These are phyloP conservation scores for Hanseniaspora jakobsenii DNA, from an alignment of 805 yeast genomes.

Conservation along the genomic window DNA sequence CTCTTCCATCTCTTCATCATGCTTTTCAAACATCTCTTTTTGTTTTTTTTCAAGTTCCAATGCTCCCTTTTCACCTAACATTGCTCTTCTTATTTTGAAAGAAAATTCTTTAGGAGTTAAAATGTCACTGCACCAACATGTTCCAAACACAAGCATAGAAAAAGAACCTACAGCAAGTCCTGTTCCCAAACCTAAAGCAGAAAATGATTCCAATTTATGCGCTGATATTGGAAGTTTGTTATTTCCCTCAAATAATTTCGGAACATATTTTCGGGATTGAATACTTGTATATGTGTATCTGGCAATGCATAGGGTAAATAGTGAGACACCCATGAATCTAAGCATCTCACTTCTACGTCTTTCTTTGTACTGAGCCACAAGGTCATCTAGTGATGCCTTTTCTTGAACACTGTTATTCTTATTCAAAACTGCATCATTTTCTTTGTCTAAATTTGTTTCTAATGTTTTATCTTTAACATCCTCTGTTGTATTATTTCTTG, in stretches of 20 bases:
- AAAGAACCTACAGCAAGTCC: conserved; percentile 59
- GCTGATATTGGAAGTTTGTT: conserved; percentile 77
- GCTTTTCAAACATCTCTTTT: conserved; percentile 3
- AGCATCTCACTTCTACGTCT: conserved; percentile 64
- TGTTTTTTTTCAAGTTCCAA: conserved; percentile 22
- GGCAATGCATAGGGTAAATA: conserved; percentile 58
- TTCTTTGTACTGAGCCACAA: conserved; percentile 38
- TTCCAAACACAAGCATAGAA: conserved; percentile 60
- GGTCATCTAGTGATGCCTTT: conserved; percentile 7
- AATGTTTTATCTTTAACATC: too few relatives aligned
- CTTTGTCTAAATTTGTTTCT: too few relatives aligned
- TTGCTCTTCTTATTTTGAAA: conserved; percentile 43
- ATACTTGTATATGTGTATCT: conserved; percentile 68
- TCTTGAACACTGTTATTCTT: too few relatives aligned
- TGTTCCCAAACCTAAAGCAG: conserved; percentile 74
- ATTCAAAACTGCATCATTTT: neutral
- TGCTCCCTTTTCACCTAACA: conserved; percentile 51
- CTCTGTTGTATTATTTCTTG: too few relatives aligned
- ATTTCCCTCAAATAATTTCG: conserved; percentile 70
- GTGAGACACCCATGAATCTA: conserved; percentile 58
- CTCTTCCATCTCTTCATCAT: conserved; percentile 7
- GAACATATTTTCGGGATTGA: conserved; percentile 56
- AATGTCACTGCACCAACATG: conserved; percentile 71
- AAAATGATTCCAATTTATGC: conserved; percentile 69
- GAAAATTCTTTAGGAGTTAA: conserved; percentile 60